Evolutionary conservation across 2,329 filamentous ascomycete species (phyloP).

Genomic region (Metarhizium anisopliae): DNA sequence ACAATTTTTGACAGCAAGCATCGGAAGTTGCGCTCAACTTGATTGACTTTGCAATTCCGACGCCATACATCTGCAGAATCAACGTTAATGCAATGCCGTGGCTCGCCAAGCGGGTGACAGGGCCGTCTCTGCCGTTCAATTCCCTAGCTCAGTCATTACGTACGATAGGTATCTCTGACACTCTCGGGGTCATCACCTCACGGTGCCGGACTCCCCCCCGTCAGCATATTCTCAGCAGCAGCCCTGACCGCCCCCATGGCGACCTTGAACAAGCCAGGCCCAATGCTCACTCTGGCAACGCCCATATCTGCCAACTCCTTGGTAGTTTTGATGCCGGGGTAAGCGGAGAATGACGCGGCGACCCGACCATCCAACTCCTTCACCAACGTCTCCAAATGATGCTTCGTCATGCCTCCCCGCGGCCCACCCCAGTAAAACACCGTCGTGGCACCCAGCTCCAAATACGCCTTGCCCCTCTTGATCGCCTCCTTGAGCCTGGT

Average conservation of each 20-base stretch:
- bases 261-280: conserved; percentile 34
- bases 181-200: background rate
- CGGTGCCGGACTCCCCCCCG: conserved; percentile 10
- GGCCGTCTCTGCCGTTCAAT: no score
- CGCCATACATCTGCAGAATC: no score
- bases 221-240: conserved; percentile 21
- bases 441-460: conserved; percentile 48
- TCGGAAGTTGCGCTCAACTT: no score
- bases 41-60: no score
- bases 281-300: conserved; percentile 46
- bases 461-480: conserved; percentile 43
- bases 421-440: conserved; percentile 52
- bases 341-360: conserved; percentile 34
- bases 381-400: conserved; percentile 38
- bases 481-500: conserved; percentile 38
- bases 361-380: conserved; percentile 39
- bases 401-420: conserved; percentile 30
- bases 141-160: background rate
- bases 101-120: no score
- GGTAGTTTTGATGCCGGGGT: conserved; percentile 30
- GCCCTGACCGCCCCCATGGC: conserved; percentile 30
- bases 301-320: conserved; percentile 37
- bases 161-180: background rate
- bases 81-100: no score
- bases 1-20: no score